Percentiles rank a stretch among this genome's conserved stretches.
Evolutionary conservation across 139 green algal genomes (phyloP).

Genomic region (Chlorella vulgaris): DNA sequence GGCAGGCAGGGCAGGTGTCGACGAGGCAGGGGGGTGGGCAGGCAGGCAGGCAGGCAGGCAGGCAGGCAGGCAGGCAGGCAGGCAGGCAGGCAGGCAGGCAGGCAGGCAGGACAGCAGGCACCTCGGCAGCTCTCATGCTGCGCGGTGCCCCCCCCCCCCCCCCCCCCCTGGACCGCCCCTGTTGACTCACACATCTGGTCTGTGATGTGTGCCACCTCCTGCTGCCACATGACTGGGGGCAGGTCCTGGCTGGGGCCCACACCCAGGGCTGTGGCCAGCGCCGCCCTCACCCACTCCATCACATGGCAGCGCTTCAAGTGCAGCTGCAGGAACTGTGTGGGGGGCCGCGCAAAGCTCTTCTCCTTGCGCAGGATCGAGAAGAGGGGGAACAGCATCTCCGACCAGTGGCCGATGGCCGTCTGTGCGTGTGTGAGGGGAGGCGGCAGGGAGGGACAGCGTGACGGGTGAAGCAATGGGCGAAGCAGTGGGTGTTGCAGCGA

Average conservation of each 20-base stretch:
- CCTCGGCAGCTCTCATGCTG: not conserved
- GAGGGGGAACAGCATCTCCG: constrained; percentile 84
- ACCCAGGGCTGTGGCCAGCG: constrained; percentile 51
- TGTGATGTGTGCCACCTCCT: constrained; percentile 61
- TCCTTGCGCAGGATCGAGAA: constrained; percentile 63
- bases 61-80: no score
- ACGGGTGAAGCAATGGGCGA: no score
- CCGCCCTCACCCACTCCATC: constrained; percentile 80
- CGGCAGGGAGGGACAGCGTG: no score
- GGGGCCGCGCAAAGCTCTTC: constrained; percentile 57
- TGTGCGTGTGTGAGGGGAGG: constrained; percentile 23
- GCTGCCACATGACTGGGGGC: constrained; percentile 78
- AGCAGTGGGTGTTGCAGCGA: no score
- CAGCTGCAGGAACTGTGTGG: constrained; percentile 70
- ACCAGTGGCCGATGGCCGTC: constrained; percentile 90
- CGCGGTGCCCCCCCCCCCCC: no score
- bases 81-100: no score
- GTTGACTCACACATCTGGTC: constrained; percentile 78
- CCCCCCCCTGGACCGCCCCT: no score
- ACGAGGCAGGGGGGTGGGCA: no score
- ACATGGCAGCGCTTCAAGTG: constrained; percentile 78
- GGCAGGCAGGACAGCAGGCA: no score
- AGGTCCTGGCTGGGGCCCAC: constrained; percentile 56
- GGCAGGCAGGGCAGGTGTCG: no score
- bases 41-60: no score